Evolutionary conservation across 352 stramenopile genomes (phyloP).

Genomic region (Phytophthora cryptogea): DNA sequence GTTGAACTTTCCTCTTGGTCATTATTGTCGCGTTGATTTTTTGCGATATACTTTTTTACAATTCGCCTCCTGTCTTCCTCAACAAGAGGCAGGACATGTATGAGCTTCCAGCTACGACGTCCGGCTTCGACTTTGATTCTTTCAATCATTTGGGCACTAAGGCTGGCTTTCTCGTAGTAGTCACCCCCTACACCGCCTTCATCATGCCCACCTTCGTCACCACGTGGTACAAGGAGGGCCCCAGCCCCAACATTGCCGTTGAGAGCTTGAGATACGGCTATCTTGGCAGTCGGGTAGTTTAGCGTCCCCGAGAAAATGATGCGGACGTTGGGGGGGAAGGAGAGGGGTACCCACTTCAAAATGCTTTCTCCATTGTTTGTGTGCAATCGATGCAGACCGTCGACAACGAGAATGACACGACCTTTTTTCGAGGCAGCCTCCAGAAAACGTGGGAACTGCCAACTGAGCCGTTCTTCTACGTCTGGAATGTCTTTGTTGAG

Average conservation of each 20-base stretch:
- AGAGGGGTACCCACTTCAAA: conserved; percentile 90
- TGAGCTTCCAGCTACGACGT: conserved; percentile 73
- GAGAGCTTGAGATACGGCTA: conserved; percentile 23
- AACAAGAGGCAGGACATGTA: conserved; percentile 57
- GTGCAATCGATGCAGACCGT: conserved; percentile 85
- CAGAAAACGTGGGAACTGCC: conserved; percentile 91
- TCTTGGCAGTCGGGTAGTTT: conserved; percentile 51
- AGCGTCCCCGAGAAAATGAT: conserved; percentile 83
- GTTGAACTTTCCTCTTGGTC: conserved; percentile 12
- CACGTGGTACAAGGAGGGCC: conserved; percentile 2
- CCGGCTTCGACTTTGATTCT: conserved; percentile 84
- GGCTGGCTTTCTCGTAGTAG: conserved; percentile 59
- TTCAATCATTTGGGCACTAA: conserved; percentile 81
- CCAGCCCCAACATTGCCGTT: conserved; percentile 8
- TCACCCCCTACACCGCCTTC: conserved; percentile 38
- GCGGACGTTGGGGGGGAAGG: conserved; percentile 87
- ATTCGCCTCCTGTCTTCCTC: conserved; percentile 68
- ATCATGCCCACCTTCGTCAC: conserved; percentile 20
- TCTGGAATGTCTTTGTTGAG: conserved; percentile 85
- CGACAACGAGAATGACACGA: conserved; percentile 89
- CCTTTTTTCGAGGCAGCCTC: conserved; percentile 91
- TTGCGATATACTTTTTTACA: conserved; percentile 67
- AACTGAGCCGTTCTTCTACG: conserved; percentile 87
- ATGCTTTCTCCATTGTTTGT: conserved; percentile 89
- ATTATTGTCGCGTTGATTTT: conserved; percentile 20